These are phyloP conservation scores for Flaveria linearis DNA, from an alignment of 129 eudicot genomes.

Conservation along the genomic window DNA sequence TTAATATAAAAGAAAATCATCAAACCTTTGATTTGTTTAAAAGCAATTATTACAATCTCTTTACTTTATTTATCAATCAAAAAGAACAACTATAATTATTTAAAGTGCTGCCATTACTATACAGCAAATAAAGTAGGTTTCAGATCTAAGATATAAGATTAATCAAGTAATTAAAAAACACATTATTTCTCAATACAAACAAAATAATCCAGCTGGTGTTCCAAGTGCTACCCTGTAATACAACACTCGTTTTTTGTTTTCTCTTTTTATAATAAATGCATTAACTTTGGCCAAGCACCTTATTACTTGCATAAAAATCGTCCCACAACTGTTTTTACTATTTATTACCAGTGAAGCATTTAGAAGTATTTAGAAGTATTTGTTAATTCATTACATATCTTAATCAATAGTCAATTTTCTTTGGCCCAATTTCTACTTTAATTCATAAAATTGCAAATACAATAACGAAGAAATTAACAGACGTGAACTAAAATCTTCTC, in stretches of 20 bases:
- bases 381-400: background rate
- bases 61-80: slow-evolving; percentile 13
- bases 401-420: background rate
- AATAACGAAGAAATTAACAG: background rate
- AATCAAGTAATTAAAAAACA: slow-evolving; percentile 38
- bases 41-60: slow-evolving; percentile 17
- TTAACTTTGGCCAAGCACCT: slow-evolving; percentile 16
- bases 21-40: background rate
- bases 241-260: slow-evolving; percentile 24
- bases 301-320: slow-evolving; percentile 9
- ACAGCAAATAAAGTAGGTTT: slow-evolving; percentile 33
- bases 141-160: slow-evolving; percentile 33
- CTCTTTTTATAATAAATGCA: background rate
- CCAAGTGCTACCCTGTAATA: slow-evolving; percentile 40
- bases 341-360: background rate
- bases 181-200: slow-evolving; percentile 28
- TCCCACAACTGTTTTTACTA: slow-evolving; percentile 3
- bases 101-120: slow-evolving; percentile 24
- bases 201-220: slow-evolving; percentile 38
- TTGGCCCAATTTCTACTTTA: background rate
- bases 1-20: background rate
- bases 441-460: background rate
- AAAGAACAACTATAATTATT: slow-evolving; percentile 24
- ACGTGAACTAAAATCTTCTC: too few species aligned
- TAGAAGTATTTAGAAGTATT: background rate